Conservation (phyloP, 768 basidiomycete species). For the Suillus occidentalis region DNA sequence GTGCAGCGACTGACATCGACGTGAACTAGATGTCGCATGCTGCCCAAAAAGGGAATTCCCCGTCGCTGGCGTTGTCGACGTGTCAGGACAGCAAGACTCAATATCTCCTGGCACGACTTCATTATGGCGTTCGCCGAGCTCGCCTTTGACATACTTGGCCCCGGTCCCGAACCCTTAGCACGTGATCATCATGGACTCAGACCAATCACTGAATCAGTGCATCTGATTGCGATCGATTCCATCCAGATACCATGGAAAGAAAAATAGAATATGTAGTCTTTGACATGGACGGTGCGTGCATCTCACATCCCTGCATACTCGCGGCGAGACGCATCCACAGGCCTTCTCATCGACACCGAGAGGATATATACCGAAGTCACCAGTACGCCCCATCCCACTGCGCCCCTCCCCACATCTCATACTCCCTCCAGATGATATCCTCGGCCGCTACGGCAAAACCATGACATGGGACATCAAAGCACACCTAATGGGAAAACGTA, state of each 20-base stretch:
- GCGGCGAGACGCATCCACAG: constrained; percentile 34
- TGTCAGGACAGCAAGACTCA: background rate
- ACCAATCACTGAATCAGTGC: background rate
- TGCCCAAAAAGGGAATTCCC: background rate
- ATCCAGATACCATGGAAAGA: constrained; percentile 2
- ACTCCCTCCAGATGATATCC: constrained; percentile 53
- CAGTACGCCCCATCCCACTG: constrained; percentile 46
- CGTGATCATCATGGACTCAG: background rate
- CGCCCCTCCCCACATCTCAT: background rate
- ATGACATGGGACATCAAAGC: constrained; percentile 92
- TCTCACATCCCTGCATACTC: background rate
- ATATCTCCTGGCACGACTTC: background rate
- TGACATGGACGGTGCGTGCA: constrained; percentile 64
- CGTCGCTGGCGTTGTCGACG: background rate
- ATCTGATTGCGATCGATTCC: background rate
- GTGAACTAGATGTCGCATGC: no score
- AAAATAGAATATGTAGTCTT: constrained; percentile 64
- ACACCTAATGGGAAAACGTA: constrained; percentile 87
- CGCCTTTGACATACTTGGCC: background rate
- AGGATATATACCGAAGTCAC: constrained; percentile 75
- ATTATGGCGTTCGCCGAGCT: background rate
- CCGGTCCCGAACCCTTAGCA: background rate
- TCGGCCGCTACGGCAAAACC: constrained; percentile 65
- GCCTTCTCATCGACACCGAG: constrained; percentile 77
- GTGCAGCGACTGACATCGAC: no score